These are phyloP conservation scores for Thielaviopsis musarum DNA, from an alignment of 2,329 filamentous ascomycete genomes.

Conservation along the genomic window DNA sequence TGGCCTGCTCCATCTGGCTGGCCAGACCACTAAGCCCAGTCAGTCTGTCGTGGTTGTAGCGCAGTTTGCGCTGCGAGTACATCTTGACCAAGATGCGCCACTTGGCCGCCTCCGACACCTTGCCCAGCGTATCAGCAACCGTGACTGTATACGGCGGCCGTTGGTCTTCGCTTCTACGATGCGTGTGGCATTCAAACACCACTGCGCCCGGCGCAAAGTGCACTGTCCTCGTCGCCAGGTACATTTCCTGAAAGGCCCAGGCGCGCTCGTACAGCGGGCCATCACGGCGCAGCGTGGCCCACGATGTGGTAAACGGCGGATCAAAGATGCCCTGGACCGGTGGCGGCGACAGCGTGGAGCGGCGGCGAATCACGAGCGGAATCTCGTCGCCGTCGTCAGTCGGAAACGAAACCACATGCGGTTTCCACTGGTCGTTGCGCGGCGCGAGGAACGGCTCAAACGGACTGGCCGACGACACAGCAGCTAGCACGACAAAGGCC, in stretches of 20 bases:
- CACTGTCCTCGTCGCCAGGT: slow-evolving; percentile 1
- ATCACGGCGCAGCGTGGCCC: slow-evolving; percentile 11
- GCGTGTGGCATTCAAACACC: slow-evolving; percentile 17
- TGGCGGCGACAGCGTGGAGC: slow-evolving; percentile 5
- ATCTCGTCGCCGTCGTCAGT: neutral
- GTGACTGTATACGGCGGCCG: slow-evolving; percentile 14
- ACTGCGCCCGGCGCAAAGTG: slow-evolving; percentile 8
- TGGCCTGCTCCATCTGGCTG: slow-evolving; percentile 14
- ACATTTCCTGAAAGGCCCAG: slow-evolving; percentile 14
- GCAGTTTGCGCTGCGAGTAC: slow-evolving; percentile 16
- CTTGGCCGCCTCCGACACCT: slow-evolving; percentile 9
- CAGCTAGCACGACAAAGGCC: slow-evolving; percentile 12
- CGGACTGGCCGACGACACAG: slow-evolving; percentile 9
- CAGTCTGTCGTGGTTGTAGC: slow-evolving; percentile 15
- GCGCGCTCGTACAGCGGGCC: slow-evolving; percentile 13
- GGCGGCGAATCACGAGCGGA: slow-evolving; percentile 4
- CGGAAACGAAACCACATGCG: slow-evolving; percentile 1
- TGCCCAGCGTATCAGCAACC: slow-evolving; percentile 13
- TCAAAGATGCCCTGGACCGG: slow-evolving; percentile 10
- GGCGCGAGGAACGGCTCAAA: slow-evolving; percentile 6
- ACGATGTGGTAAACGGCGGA: slow-evolving; percentile 9
- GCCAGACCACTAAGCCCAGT: slow-evolving; percentile 19
- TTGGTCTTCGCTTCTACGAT: slow-evolving; percentile 13
- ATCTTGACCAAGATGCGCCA: slow-evolving; percentile 18
- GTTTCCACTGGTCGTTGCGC: slow-evolving; percentile 3